phyloP scores from a whole-genome alignment of 768 basidiomycete genomes.

The Cystofilobasidium macerans region DNA sequence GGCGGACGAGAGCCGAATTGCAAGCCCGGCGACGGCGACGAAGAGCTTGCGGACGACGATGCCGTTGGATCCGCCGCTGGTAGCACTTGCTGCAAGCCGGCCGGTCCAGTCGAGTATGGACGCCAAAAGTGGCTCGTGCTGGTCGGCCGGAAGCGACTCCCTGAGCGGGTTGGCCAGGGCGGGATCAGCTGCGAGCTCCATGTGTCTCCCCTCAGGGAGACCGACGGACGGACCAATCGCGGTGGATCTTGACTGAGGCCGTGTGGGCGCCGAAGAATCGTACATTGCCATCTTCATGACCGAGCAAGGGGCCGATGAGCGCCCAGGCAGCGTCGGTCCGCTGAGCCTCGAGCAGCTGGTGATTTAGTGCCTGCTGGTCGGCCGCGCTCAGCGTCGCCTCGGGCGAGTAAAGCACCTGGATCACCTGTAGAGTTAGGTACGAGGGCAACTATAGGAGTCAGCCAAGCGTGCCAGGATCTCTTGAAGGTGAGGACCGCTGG shows the following conservation, averaged over 20 bases:
- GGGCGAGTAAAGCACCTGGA: constrained; percentile 26
- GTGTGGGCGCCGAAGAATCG: constrained; percentile 95
- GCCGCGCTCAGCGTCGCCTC: constrained; percentile 1
- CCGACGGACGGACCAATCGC: constrained; percentile 59
- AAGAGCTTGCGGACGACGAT: constrained; percentile 77
- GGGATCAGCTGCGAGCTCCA: neutral
- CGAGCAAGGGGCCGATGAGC: constrained; percentile 50
- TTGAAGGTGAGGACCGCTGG: neutral
- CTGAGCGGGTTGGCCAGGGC: constrained; percentile 39
- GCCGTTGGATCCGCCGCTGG: constrained; percentile 46
- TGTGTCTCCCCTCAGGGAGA: neutral
- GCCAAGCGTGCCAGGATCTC: neutral
- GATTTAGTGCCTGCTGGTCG: constrained; percentile 28
- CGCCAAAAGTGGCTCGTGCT: constrained; percentile 51
- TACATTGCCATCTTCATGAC: constrained; percentile 55
- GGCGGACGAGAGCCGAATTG: constrained; percentile 45
- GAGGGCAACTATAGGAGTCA: neutral
- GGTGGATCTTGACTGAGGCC: constrained; percentile 79
- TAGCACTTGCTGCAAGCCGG: constrained; percentile 42
- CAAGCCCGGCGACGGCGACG: constrained; percentile 47
- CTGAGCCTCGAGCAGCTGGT: constrained; percentile 30
- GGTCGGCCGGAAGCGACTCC: constrained; percentile 60
- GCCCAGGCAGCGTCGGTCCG: constrained; percentile 59
- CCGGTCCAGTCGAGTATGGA: constrained; percentile 60
- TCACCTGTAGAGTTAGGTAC: constrained; percentile 13